Percentiles rank a stretch among this genome's conserved stretches.
These are phyloP conservation scores for Geosiphon pyriformis DNA, from an alignment of 192 early-diverging fungal species.

Conservation along the genomic window DNA sequence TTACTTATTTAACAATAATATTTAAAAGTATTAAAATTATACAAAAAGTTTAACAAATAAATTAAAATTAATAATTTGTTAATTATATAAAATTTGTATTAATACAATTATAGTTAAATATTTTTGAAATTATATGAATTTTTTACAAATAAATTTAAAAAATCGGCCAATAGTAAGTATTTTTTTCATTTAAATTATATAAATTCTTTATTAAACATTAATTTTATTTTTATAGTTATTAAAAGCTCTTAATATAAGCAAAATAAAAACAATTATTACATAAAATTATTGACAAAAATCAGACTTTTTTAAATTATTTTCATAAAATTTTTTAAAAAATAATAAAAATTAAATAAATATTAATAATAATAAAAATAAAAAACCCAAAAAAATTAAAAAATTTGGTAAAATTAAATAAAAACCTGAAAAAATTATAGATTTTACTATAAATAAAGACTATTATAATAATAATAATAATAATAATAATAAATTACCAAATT, in stretches of 20 bases:
- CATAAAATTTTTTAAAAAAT: neutral
- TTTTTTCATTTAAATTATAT: too few species aligned
- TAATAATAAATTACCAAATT: neutral
- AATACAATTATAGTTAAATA: too few species aligned
- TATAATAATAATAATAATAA: too few species aligned
- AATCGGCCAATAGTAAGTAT: too few species aligned
- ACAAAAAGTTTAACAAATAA: too few species aligned
- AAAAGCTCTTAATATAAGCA: slow-evolving; percentile 1
- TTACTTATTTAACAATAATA: too few species aligned
- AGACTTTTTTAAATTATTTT: neutral
- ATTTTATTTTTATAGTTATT: slow-evolving; percentile 5
- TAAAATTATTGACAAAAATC: neutral
- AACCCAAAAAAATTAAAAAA: neutral
- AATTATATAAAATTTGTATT: too few species aligned
- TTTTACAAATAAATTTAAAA: too few species aligned
- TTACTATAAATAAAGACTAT: neutral
- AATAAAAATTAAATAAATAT: neutral
- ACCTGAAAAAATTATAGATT: neutral
- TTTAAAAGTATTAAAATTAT: too few species aligned
- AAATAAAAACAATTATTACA: slow-evolving; percentile 5
- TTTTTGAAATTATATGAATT: too few species aligned
- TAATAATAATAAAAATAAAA: neutral
- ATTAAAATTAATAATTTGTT: too few species aligned
- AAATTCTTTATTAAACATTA: neutral
- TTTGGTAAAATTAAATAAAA: neutral